Evolutionary conservation across 2,329 filamentous ascomycete genomes (phyloP).

Genomic region (Dactylellina sp.): DNA sequence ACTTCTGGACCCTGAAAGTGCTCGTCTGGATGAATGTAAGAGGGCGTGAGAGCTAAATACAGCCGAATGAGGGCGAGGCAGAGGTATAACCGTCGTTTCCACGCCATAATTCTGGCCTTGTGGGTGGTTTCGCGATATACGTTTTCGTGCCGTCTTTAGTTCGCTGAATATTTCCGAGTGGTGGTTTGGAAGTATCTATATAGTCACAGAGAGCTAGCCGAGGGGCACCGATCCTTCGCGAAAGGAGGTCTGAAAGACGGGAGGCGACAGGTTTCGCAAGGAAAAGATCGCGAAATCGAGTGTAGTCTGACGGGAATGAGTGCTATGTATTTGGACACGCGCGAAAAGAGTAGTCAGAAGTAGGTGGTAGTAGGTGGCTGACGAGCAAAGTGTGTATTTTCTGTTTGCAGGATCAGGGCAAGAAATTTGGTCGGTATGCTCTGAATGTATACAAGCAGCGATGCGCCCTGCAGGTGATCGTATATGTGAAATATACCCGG

Average conservation of each 20-base stretch:
- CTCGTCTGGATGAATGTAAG: conserved; percentile 98
- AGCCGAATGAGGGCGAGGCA: conserved; percentile 85
- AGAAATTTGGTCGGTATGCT: neutral
- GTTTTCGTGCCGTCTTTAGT: conserved; percentile 8
- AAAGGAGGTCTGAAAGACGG: neutral
- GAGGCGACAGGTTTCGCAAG: neutral
- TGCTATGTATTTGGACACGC: neutral
- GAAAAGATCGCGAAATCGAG: neutral
- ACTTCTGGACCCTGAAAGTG: conserved; percentile 99
- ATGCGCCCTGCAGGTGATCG: neutral
- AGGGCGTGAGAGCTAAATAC: conserved; percentile 92
- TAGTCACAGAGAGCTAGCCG: neutral
- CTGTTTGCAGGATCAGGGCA: no score
- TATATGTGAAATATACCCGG: neutral
- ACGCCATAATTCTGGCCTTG: conserved; percentile 72
- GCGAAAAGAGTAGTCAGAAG: neutral
- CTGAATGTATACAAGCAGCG: neutral
- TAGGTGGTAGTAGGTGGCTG: no score
- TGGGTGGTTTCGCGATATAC: neutral
- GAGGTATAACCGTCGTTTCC: conserved; percentile 84
- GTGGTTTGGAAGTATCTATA: neutral
- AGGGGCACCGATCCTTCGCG: neutral
- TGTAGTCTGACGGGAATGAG: neutral
- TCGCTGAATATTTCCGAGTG: neutral
- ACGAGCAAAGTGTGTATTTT: no score